Base-by-base conservation (phyloP, 306 rosid genomes). In the Fagus crenata region DNA sequence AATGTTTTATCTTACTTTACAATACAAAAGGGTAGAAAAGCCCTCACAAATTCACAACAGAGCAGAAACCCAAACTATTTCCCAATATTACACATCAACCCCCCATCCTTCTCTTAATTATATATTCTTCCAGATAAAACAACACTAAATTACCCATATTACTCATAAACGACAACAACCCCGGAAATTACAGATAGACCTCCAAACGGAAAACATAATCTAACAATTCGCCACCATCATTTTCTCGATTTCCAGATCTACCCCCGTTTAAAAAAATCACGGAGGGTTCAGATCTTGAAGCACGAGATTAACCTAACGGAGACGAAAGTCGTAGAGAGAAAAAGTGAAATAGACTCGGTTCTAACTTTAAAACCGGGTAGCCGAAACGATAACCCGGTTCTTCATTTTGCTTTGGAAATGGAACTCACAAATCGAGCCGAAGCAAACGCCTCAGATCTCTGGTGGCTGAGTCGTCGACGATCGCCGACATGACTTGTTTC, bases 251-350 rank as follows among this genome's bases (percentile, higher is more conserved):
- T 81, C 60, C 86, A 54, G 85, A 80, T 81, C 89, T 1, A 37
- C 84, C 93, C 75, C 94, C 93, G 89, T 89, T 93, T 85, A 84
- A 92, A 93, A 93, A 92, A 91, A 87, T 87, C 90, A 89, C 90
- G 89, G 91, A 82, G 15, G 6, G 81, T 41, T 49, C 77, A 69
- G 86, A 85, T 58, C 77, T 53, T 36, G 71, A 55, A 84, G 78
- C 64, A 32, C 61, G 28, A 78, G 83, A 72, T 61, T 72, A 60
- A 79, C 72, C 46, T 75, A 39, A 63, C 56, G 68, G 53, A 51
- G 72, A 82, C 68, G 69, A 67, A 32, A 22, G 28, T 22, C 28
- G 28, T 22, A 22, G 28, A 11, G 74, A 28, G 58, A 31, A 2
- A 65, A 7, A 78, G 55, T 69, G 72, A 4, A 6, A 1, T 17